Evolutionary conservation across 371 early-diverging fungal species (phyloP).

Genomic region (Mortierella sp.): DNA sequence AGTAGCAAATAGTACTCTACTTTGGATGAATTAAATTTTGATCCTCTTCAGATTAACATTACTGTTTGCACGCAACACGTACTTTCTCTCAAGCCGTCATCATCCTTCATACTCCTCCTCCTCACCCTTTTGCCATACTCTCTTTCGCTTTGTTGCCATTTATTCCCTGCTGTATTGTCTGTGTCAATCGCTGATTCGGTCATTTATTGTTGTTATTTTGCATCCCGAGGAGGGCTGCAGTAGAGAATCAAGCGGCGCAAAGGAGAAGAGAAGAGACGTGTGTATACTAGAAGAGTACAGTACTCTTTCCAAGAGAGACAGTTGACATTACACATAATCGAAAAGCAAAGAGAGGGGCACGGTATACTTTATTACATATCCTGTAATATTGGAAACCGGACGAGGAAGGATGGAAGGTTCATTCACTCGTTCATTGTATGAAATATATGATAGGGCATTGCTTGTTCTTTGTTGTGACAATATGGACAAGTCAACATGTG

Average conservation of each 20-base stretch:
- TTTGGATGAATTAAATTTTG: neutral
- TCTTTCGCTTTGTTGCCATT: neutral
- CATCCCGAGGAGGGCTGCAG: slow-evolving; percentile 10
- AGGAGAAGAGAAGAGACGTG: neutral
- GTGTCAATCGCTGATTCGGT: neutral
- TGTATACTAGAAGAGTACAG: neutral
- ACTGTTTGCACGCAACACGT: neutral
- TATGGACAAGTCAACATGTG: neutral
- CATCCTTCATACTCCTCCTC: neutral
- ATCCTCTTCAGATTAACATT: neutral
- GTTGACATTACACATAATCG: neutral
- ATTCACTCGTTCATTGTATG: neutral
- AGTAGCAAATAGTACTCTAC: neutral
- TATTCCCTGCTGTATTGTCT: neutral
- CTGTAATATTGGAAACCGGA: neutral
- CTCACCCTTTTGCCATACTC: neutral
- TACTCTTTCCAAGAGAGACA: neutral
- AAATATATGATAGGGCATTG: neutral
- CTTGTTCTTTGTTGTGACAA: neutral
- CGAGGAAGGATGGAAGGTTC: neutral
- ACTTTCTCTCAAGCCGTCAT: neutral
- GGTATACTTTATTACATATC: slow-evolving; percentile 2
- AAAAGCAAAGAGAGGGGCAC: neutral
- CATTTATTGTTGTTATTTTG: neutral
- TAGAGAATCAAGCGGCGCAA: slow-evolving; percentile 14